Conservation (phyloP, 1,139 yeast genomes). For the Pichia sp. region DNA sequence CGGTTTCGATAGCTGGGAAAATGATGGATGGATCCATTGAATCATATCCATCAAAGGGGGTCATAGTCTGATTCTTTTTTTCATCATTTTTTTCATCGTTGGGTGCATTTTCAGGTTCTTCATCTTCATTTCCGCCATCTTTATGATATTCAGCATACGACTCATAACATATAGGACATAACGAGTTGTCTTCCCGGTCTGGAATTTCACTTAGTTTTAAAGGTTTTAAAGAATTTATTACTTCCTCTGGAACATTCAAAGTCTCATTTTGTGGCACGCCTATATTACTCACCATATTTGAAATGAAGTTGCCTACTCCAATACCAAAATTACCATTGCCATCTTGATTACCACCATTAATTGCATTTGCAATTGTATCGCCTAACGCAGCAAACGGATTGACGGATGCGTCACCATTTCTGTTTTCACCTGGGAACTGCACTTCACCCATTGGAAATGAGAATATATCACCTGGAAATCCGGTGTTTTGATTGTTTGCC, state of each 20-base stretch:
- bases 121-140: neutral
- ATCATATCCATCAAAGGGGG: conserved; percentile 14
- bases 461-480: conserved; percentile 3
- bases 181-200: conserved; percentile 6
- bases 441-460: conserved; percentile 7
- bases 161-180: conserved; percentile 27
- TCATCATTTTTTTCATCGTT: too few species aligned
- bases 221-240: conserved; percentile 5
- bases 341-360: neutral
- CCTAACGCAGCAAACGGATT: neutral
- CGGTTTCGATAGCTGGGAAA: conserved; percentile 25
- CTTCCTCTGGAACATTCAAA: neutral
- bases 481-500: conserved; percentile 1
- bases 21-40: conserved; percentile 20
- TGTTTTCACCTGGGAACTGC: neutral
- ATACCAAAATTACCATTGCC: neutral
- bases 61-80: too few species aligned
- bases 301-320: conserved; percentile 1
- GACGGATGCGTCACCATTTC: neutral
- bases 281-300: neutral
- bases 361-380: neutral
- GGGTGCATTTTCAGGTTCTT: neutral
- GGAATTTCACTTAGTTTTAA: conserved; percentile 15
- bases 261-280: neutral
- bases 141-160: conserved; percentile 16